These are phyloP conservation scores for Chiua virens DNA, from an alignment of 768 basidiomycete genomes.

Conservation along the genomic window DNA sequence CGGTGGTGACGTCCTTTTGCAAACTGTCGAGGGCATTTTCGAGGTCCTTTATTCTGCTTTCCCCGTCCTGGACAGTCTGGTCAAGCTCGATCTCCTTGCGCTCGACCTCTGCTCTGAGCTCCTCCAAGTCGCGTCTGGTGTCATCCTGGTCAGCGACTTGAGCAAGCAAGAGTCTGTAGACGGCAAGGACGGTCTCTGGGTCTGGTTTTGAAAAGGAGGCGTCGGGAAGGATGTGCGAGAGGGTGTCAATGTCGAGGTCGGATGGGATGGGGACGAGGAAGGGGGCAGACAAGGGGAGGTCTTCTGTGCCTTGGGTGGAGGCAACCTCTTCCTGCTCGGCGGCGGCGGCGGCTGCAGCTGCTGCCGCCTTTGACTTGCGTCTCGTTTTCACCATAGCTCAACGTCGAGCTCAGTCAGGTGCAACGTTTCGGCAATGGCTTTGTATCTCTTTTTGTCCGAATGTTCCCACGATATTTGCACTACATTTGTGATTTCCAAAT, in stretches of 20 bases:
- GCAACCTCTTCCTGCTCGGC: slow-evolving; percentile 33
- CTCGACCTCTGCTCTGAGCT: slow-evolving; percentile 62
- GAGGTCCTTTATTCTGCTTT: slow-evolving; percentile 56
- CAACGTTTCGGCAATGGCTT: slow-evolving; percentile 13
- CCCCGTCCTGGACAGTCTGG: slow-evolving; percentile 78
- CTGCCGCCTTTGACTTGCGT: slow-evolving; percentile 58
- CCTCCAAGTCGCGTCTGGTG: slow-evolving; percentile 65
- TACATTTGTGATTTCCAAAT: slow-evolving; percentile 4
- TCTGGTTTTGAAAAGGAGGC: slow-evolving; percentile 54
- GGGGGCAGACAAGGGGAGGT: slow-evolving; percentile 24
- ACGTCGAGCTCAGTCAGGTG: slow-evolving; percentile 34
- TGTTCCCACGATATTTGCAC: slow-evolving; percentile 21
- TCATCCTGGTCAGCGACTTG: slow-evolving; percentile 57
- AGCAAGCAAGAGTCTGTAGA: slow-evolving; percentile 62
- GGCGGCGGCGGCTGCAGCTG: slow-evolving; percentile 32
- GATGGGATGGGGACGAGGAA: slow-evolving; percentile 51
- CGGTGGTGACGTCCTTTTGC: slow-evolving; percentile 54
- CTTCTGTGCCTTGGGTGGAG: slow-evolving; percentile 37
- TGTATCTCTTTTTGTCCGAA: background rate
- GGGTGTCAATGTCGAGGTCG: slow-evolving; percentile 63
- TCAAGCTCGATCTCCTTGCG: slow-evolving; percentile 82
- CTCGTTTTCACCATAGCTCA: slow-evolving; percentile 54
- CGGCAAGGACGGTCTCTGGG: slow-evolving; percentile 55
- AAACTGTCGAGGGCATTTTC: slow-evolving; percentile 51
- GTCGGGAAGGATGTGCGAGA: slow-evolving; percentile 63